Evolutionary conservation across 2,329 filamentous ascomycete genomes (phyloP), one percentile per base, ranked within the genome.

Genomic region (Pyricularia grisea): DNA sequence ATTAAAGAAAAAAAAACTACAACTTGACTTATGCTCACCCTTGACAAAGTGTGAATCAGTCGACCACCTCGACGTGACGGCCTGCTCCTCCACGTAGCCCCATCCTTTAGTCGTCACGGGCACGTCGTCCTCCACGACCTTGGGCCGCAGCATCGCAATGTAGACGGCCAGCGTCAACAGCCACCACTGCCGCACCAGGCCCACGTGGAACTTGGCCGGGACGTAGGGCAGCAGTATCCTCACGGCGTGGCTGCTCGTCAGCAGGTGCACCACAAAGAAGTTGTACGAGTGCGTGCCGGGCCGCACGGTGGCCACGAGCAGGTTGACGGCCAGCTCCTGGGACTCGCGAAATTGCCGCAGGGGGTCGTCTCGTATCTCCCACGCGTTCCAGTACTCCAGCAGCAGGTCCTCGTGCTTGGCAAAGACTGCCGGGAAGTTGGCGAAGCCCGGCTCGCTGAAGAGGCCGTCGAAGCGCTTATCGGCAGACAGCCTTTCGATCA

Each of bases 361-460:
- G 0, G 92, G 90, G 70, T 94, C 84, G 3, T 55, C 63, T 2
- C 84, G 79, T 31, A 96, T 83, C 11, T 84, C 82, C 94, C 93
- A 97, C 3, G 91, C 89, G 73, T 96, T 95, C 92, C 93, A 98
- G 80, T 98, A 92, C 73, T 96, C 90, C 65, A 97, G 79, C 20
- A 97, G 81, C 0, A 89, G 83, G 17, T 85, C 83, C 74, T 94
- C 90, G 68, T 90, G 86, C 70, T 90, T 81, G 50, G 85, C 79
- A 71, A 97, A 90, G 9, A 97, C 81, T 2, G 80, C 79, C 4
- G 88, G 83, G 67, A 96, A 82, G 73, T 95, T 92, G 50, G 84
- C 81, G 66, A 82, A 79, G 1, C 87, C 87, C 0, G 85, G 82
- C 7, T 84, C 78, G 17, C 84, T 76, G 73, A 92, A 91, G 1